These are phyloP conservation scores for Casuarina equisetifolia DNA, from an alignment of 306 rosid genomes.

Conservation along the genomic window DNA sequence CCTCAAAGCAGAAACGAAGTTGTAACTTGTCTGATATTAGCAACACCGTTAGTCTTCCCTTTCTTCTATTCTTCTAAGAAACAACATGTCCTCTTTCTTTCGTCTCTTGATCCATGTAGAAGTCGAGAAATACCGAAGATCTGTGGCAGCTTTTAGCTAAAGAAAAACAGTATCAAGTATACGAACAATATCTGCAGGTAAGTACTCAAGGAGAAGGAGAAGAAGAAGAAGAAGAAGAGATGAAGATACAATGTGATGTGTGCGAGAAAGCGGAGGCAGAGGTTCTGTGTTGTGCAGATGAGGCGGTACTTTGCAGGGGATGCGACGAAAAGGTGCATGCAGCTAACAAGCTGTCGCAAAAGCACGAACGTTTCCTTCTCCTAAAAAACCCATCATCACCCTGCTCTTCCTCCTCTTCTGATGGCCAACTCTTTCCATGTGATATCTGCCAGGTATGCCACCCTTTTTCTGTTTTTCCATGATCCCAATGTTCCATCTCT, in stretches of 20 bases:
- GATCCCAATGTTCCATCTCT: background rate
- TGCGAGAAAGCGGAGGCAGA: constrained; percentile 17
- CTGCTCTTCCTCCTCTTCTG: constrained; percentile 2
- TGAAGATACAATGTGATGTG: constrained; percentile 8
- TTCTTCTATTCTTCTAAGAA: background rate
- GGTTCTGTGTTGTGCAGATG: constrained; percentile 23
- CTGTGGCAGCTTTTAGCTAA: too few species aligned
- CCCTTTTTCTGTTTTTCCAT: background rate
- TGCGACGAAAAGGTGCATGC: constrained; percentile 14
- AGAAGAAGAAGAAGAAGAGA: background rate
- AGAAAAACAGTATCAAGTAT: too few species aligned
- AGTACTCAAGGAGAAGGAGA: background rate
- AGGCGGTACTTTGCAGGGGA: constrained; percentile 14
- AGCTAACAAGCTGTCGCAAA: constrained; percentile 16
- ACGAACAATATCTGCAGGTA: too few species aligned
- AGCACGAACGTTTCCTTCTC: constrained; percentile 11
- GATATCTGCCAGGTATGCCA: constrained; percentile 3
- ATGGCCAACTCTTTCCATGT: constrained; percentile 3
- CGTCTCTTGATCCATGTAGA: too few species aligned
- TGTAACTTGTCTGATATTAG: background rate
- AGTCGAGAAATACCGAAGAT: too few species aligned
- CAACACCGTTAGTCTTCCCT: background rate
- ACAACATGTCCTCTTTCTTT: too few species aligned
- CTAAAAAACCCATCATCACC: background rate
- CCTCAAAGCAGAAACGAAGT: background rate